These are phyloP conservation scores for Globisporangium alternatum DNA, from an alignment of 352 stramenopile species.

Conservation along the genomic window DNA sequence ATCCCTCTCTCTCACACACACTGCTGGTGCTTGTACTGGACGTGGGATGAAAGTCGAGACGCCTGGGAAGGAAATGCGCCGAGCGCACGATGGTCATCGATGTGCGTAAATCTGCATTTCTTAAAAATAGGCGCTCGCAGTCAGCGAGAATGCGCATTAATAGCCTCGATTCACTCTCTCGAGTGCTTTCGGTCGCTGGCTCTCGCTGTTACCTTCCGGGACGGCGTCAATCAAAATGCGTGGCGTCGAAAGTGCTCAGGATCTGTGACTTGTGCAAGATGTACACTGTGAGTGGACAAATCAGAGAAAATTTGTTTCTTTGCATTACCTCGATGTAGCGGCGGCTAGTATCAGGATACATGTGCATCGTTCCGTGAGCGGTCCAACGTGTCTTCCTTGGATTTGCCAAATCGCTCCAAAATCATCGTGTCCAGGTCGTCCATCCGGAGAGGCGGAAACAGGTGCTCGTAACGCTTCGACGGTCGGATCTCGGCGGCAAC, in stretches of 20 bases:
- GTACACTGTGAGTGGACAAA: background rate
- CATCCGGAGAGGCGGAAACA: conserved; percentile 45
- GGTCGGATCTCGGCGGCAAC: conserved; percentile 4
- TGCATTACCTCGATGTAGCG: background rate
- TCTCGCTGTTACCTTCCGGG: background rate
- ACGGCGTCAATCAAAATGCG: background rate
- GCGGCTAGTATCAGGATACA: background rate
- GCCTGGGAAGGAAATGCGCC: background rate
- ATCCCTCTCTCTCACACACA: background rate
- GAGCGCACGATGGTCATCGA: background rate
- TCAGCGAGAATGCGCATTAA: background rate
- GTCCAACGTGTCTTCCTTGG: background rate
- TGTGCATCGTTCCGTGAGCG: background rate
- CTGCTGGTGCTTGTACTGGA: background rate
- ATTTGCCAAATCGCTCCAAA: conserved; percentile 19
- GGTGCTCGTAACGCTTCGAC: conserved; percentile 42
- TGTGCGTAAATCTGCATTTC: background rate
- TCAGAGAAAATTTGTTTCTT: background rate
- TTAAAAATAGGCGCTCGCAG: background rate
- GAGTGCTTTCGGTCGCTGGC: too few relatives aligned
- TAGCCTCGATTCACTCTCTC: background rate
- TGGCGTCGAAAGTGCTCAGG: too few relatives aligned
- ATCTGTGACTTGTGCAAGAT: background rate
- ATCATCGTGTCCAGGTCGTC: conserved; percentile 34
- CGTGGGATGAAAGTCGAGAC: background rate